Evolutionary conservation across 2,329 filamentous ascomycete genomes (phyloP), one percentile per base, ranked within the genome.

Genomic region (Aspergillus proliferans): DNA sequence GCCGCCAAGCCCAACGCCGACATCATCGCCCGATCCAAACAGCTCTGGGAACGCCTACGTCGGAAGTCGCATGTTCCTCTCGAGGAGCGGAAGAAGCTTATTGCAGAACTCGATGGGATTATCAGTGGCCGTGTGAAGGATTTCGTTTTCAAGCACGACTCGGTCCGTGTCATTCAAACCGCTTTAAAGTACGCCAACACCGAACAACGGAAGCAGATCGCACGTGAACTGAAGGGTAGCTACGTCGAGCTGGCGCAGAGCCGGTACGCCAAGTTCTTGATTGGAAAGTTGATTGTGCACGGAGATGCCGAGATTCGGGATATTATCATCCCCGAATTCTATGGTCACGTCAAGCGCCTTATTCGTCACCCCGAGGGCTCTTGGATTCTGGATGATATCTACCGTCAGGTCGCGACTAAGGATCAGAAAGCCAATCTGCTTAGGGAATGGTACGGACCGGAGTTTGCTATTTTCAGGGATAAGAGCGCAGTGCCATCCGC

Each of bases 301-400:
- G 89, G 90, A 53, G 89, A 96, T 65, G 76, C 83, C 38, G 87
- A 92, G 69, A 89, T 94, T 55, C 82, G 90, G 61, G 87, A 95
- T 65, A 73, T 94, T 57, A 88, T 98, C 61, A 84, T 98, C 10
- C 86, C 88, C 40, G 91, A 98, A 68, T 97, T 98, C 72, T 96
- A 93, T 69, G 91, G 93, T 50, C 85, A 92, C 68, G 87, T 97
- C 54, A 87, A 88, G 65, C 88, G 90, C 63, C 76, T 97, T 64
- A 96, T 97, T 68, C 93, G 95, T 69, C 93, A 98, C 71, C 83
- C 92, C 1, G 94, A 98, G 71, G 93, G 88, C 28, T 91, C 89
- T 38, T 98, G 93, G 91, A 97, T 98, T 59, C 76, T 98, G 39
- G 94, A 98, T 68, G 93, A 98, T 69, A 87, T 96, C 58, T 98